These are phyloP conservation scores for Solanum lycopersicoides DNA, from an alignment of 257 asterid genomes.

Conservation along the genomic window DNA sequence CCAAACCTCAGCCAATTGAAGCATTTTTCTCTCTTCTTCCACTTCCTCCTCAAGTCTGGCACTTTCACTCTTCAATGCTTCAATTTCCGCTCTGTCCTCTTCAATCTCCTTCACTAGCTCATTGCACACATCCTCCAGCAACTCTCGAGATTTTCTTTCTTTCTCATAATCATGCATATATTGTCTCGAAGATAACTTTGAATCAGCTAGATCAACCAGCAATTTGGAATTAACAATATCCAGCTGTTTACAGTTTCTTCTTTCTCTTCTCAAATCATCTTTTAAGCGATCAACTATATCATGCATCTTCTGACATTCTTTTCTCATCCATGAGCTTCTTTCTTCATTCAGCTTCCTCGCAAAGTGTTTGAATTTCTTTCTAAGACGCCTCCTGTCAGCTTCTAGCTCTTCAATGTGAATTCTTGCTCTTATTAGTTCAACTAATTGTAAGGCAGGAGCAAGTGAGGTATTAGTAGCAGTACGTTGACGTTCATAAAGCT, in stretches of 20 bases:
- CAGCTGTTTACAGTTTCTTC: conserved; percentile 6
- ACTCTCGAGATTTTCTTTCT: conserved; percentile 31
- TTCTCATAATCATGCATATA: conserved; percentile 6
- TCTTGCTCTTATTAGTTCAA: conserved; percentile 8
- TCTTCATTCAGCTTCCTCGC: conserved; percentile 19
- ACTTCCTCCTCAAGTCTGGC: conserved; percentile 22
- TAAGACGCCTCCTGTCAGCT: conserved; percentile 4
- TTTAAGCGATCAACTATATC: conserved; percentile 10
- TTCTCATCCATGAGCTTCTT: conserved; percentile 13
- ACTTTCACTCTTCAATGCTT: conserved; percentile 15
- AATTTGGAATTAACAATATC: conserved; percentile 22
- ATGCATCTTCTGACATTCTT: conserved; percentile 9
- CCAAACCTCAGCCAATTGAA: conserved; percentile 50
- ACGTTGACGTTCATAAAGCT: background rate
- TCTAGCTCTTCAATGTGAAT: conserved; percentile 15
- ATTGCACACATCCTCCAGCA: conserved; percentile 21
- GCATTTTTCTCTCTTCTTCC: conserved; percentile 40
- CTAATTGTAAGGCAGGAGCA: conserved; percentile 13
- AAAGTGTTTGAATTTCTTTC: conserved; percentile 10
- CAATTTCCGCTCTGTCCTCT: conserved; percentile 21
- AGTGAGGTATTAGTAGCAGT: background rate
- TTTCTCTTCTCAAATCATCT: conserved; percentile 20
- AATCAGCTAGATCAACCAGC: conserved; percentile 26
- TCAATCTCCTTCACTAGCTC: conserved; percentile 27
- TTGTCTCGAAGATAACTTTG: conserved; percentile 19